Conservation (phyloP, 2,329 filamentous ascomycete genomes). For the Stromatinia cepivora region DNA sequence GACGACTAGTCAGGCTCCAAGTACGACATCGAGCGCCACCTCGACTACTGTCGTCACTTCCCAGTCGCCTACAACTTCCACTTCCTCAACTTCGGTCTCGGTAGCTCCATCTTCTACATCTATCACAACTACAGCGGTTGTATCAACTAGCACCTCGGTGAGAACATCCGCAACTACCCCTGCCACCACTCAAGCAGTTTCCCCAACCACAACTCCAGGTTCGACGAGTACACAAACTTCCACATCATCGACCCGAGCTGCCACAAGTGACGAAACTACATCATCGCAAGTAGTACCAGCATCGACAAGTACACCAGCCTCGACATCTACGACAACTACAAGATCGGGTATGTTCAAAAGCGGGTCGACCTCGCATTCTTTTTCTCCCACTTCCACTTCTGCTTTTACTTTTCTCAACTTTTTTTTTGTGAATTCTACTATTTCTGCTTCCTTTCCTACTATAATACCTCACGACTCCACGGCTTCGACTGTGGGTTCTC, state of each 20-base stretch:
- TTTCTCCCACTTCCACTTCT: slow-evolving; percentile 25
- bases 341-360: slow-evolving; percentile 30
- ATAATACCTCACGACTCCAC: slow-evolving; percentile 23
- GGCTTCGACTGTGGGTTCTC: background rate
- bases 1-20: slow-evolving; percentile 12
- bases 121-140: slow-evolving; percentile 8
- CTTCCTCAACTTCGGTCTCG: slow-evolving; percentile 4
- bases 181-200: background rate
- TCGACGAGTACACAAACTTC: background rate
- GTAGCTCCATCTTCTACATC: slow-evolving; percentile 16
- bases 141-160: background rate
- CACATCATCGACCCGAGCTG: slow-evolving; percentile 5
- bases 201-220: background rate
- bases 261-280: slow-evolving; percentile 11
- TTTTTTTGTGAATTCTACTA: slow-evolving; percentile 18
- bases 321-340: slow-evolving; percentile 24
- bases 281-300: slow-evolving; percentile 4
- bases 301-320: slow-evolving; percentile 21
- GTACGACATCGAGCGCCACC: slow-evolving; percentile 1
- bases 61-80: background rate
- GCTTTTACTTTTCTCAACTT: background rate
- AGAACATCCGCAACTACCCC: background rate
- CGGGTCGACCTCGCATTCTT: slow-evolving; percentile 28
- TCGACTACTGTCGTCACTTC: slow-evolving; percentile 18
- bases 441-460: slow-evolving; percentile 6